A percentile compares a stretch with the other conserved stretches of the same genome.
These are phyloP conservation scores for Escallonia rubra DNA, from an alignment of 129 eudicot species.

Conservation along the genomic window DNA sequence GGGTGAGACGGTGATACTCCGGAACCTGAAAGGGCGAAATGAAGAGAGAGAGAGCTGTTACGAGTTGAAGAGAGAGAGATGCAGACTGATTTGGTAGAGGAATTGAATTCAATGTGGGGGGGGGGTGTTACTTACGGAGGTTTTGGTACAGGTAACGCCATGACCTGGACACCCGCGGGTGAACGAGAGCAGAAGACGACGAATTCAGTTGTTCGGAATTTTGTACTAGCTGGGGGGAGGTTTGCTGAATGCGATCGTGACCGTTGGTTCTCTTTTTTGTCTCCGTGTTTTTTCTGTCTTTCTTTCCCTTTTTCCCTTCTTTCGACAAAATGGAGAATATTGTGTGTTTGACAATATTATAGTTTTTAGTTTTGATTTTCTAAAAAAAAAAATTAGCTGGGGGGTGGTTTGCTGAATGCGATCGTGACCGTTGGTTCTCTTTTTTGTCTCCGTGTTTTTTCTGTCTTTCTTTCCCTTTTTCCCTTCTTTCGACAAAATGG, in stretches of 20 bases:
- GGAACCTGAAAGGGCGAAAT: background rate
- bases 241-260: conserved; percentile 1
- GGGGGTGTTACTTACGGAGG: background rate
- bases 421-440: background rate
- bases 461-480: background rate
- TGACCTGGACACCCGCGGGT: background rate
- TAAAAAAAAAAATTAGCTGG: too few species aligned
- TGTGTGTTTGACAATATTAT: too few species aligned
- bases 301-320: background rate
- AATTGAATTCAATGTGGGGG: background rate
- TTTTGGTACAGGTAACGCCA: background rate
- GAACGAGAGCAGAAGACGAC: background rate
- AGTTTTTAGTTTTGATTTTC: too few species aligned
- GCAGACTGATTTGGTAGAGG: conserved; percentile 4
- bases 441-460: background rate
- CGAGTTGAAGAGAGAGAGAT: conserved; percentile 8
- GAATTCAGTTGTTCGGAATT: background rate
- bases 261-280: background rate
- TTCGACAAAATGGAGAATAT: too few species aligned
- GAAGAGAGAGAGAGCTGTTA: background rate
- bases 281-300: background rate
- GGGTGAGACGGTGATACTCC: background rate
- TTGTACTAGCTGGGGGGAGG: background rate
- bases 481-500: too few species aligned
- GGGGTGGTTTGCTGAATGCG: background rate